Evolutionary conservation across 1,284 basidiomycete genomes (phyloP), one percentile per base, ranked within the genome.

Genomic region (Ustilago cynodontis): DNA sequence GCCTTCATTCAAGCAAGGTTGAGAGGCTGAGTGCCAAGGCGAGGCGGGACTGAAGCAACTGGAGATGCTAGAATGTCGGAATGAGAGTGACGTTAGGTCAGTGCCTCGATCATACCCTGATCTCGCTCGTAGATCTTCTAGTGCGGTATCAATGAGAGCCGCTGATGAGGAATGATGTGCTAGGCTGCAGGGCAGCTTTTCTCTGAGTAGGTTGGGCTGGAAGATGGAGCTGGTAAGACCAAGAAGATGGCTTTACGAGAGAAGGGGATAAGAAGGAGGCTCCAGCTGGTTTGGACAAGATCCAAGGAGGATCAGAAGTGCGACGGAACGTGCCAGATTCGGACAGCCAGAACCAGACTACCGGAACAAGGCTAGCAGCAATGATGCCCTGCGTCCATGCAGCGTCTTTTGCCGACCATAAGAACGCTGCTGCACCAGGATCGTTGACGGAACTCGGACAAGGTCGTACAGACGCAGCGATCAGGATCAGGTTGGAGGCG

Each of bases 1-100:
- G 24, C 52, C 55, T 24, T 53, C 59, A 62, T 66, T 28, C 24
- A 28, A 26, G 22, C 13, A 14, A 37, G n/a, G 35, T 33, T 35
- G 33, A 50, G 31, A 29, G 16, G 45, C 41, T 6, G 14, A 11
- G 9, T 37, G 7, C 6, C 31, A 5, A 33, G 31, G 31, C 31
- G 31, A 33, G 5, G 6, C 31, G 11, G 31, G 11, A 6, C 6
- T 11, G 31, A 33, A 33, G 31, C 31, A 11, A 37, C 35, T 14
- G 35, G 14, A 10, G 14, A 16, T 16, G 35, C 14, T 13, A 8
- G 9, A 10, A 16, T 37, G 14, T 37, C 14, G 3, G 3, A 16
- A 14, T 37, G 35, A 37, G 35, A 37, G 35, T 13, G 14, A 37
- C 14, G 7, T 37, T 16, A 43, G 41, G n/a, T 20, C 20, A 11